Base-by-base conservation (phyloP, 164 flowering plant species). In the Brasenia schreberi region DNA sequence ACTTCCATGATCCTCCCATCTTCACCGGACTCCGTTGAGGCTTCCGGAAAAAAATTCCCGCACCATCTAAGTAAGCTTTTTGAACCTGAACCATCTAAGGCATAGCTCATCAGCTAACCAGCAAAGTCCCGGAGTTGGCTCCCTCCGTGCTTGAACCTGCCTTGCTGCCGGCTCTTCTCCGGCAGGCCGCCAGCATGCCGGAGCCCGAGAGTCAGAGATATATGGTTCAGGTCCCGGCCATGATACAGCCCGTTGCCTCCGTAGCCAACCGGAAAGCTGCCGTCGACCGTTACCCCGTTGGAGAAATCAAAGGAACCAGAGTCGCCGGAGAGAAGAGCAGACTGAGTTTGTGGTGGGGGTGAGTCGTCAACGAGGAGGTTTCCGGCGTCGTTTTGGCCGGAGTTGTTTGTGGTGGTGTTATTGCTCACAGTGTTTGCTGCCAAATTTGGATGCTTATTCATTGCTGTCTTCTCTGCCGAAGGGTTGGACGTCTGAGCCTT, bases 131-230 rank as follows among this genome's bases (percentile, higher is more conserved):
- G 56, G 12, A 49, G 56, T 49, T 49, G 56, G 56, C 56, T 49
- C 56, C 7, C 56, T 14, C 56, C 56, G 56, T 9, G 12, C 16
- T 49, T 49, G 16, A 49, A 49, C 56, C 56, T 14, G 10, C 56
- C 12, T 9, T 14, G 12, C 16, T 14, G 87, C 60, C 81, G 72
- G 73, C 75, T 71, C 42, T 78, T 82, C 71, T 87, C 96, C 42
- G 88, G 90, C 76, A 81, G 58, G 76, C 83, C 85, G 14, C 94
- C 93, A 64, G 88, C 80, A 58, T 90, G 97, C 60, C 87, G 84
- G 5, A 90, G 84, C 53, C 97, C 94, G 56, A 90, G 74, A 6
- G 97, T 90, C 64, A 90, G 89, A 1, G 97, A 90, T 70, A 90
- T 89, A 67, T 88, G 92, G 19, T 90, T 89, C 4, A 49, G 56